Evolutionary conservation across 768 basidiomycete species (phyloP).

Genomic region (Pleurotus ostreatus): DNA sequence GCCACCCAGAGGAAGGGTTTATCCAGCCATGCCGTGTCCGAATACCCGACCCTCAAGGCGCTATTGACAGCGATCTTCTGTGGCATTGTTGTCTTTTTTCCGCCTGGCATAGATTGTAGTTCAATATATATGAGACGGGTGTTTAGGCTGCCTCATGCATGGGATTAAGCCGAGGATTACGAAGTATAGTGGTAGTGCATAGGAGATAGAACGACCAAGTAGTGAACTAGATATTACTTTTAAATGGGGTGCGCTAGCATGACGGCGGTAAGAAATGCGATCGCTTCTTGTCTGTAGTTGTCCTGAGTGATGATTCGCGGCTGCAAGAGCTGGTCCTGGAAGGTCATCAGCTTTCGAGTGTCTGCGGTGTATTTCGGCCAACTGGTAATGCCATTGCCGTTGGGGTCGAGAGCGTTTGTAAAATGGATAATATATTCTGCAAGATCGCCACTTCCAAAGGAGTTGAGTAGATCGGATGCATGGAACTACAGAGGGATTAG

Average conservation of each 20-base stretch:
- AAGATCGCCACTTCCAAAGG: slow-evolving; percentile 26
- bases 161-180: no score
- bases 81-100: no score
- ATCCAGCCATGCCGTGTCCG: no score
- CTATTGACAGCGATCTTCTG: no score
- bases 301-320: neutral
- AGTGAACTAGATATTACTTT: neutral
- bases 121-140: no score
- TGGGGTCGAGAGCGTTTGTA: slow-evolving; percentile 29
- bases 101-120: no score
- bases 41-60: no score
- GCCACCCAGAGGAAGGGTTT: no score
- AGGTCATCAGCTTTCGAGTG: neutral
- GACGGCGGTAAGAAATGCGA: neutral
- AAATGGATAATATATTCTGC: slow-evolving; percentile 33
- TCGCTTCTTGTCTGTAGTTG: neutral
- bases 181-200: no score
- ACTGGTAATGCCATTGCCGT: slow-evolving; percentile 17
- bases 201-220: no score
- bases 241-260: slow-evolving; percentile 1
- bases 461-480: slow-evolving; percentile 24
- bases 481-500: slow-evolving; percentile 23
- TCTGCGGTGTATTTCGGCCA: slow-evolving; percentile 29
- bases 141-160: no score
- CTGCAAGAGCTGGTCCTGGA: neutral